These are phyloP conservation scores for Citrus medica DNA, from an alignment of 345 rosid genomes.

Conservation along the genomic window DNA sequence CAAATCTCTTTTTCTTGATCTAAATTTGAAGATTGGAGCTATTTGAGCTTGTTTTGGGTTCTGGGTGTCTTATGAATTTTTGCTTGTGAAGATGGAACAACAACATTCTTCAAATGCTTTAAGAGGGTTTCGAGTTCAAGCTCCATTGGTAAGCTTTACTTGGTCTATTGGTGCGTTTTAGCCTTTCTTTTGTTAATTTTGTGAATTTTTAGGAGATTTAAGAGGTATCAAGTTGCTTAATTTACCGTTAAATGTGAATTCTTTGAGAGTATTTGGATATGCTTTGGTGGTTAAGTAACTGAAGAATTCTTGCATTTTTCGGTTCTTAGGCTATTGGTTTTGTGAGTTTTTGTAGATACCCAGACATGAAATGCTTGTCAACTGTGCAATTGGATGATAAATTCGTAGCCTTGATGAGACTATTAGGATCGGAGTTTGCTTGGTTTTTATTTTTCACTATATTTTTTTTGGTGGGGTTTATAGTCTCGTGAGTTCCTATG, in stretches of 20 bases:
- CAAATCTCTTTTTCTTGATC: neutral
- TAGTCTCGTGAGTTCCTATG: neutral
- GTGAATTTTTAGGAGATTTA: constrained; percentile 10
- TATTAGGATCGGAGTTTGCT: neutral
- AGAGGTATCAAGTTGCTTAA: constrained; percentile 6
- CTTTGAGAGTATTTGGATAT: constrained; percentile 9
- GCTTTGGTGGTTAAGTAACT: neutral
- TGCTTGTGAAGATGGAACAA: constrained; percentile 55
- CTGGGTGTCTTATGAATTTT: constrained; percentile 24
- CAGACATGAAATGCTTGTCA: constrained; percentile 7
- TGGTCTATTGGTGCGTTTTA: neutral
- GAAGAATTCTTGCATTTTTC: neutral
- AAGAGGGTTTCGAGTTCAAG: constrained; percentile 66
- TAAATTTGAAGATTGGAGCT: neutral
- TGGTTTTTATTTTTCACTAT: neutral
- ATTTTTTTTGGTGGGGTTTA: neutral
- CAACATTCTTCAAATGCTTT: constrained; percentile 47
- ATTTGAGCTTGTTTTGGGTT: constrained; percentile 8
- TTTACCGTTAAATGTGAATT: constrained; percentile 15
- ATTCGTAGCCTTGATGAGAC: neutral
- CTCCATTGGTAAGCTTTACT: constrained; percentile 61
- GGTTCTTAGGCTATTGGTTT: neutral
- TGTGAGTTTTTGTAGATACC: constrained; percentile 1
- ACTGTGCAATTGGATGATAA: neutral
- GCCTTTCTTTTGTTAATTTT: neutral